Conservation (phyloP, 2,329 filamentous ascomycete species). For the Cadophora gregata region DNA sequence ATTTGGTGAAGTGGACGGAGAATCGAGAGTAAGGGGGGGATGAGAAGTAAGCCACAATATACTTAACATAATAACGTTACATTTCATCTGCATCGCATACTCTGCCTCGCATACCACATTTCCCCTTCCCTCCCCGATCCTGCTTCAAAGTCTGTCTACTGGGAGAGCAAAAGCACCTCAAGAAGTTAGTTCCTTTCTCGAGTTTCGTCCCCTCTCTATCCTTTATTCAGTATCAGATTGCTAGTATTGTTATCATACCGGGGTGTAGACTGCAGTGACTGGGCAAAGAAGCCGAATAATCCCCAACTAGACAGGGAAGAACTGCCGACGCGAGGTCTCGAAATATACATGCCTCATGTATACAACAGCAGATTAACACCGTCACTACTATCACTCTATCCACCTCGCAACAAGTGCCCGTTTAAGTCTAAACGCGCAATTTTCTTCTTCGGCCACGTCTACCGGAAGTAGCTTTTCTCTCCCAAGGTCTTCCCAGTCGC, state of each 20-base stretch:
- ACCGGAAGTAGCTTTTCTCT: not conserved
- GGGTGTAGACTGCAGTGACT: not conserved
- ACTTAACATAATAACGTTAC: not conserved
- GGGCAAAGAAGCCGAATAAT: not conserved
- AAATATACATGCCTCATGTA: constrained; percentile 15
- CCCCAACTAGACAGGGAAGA: not conserved
- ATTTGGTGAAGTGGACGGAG: not conserved
- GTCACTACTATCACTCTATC: not conserved
- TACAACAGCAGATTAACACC: constrained; percentile 14
- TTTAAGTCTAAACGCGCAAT: not conserved
- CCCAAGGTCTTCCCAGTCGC: constrained; percentile 5
- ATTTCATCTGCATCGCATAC: no score
- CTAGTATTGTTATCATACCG: no score
- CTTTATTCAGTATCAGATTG: not conserved
- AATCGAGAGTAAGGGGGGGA: not conserved
- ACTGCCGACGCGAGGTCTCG: not conserved
- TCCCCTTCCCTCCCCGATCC: not conserved
- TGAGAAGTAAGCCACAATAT: constrained; percentile 21
- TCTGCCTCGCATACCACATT: not conserved
- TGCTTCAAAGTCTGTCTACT: not conserved
- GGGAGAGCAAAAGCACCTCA: not conserved
- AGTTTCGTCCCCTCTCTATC: not conserved
- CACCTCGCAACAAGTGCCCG: not conserved
- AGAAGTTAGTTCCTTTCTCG: not conserved
- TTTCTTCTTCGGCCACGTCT: constrained; percentile 11